Base-by-base conservation (phyloP, 768 basidiomycete species). In the Psilocybe azurescens region DNA sequence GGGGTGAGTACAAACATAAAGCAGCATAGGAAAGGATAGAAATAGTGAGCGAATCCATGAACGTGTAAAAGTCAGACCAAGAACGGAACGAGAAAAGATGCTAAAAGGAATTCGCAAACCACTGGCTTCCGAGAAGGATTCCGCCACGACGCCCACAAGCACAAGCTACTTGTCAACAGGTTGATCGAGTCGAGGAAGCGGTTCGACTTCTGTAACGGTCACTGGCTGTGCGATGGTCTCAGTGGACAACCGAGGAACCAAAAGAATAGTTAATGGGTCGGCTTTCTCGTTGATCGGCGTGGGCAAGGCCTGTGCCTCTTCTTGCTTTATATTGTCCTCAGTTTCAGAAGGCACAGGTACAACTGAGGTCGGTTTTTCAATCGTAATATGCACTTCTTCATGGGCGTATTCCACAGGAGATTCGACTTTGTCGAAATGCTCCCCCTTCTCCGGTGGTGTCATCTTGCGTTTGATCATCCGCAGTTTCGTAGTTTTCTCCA, bases 401-500 rank as follows among this genome's bases (percentile, higher is more conserved):
- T 58, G 30, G 2, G 60, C 54, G 29, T n/a, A 29, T 3, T 55
- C 64, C 29, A 63, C 20, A 32, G 55, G 33, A 29, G 57, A 52
- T 14, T 62, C 63, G 13, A 44, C 58, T 29, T 66, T 61, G 18
- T 68, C 67, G 32, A 52, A 57, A 33, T 66, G 68, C 14, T 63
- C 66, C 28, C 28, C 58, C 41, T 20, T 65, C 65, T 33, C 48
- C 39, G 7, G 64, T 60, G 10, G 39, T 56, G 13, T 69, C 70
- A 48, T 69, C 74, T 29, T 57, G 69, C 5, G 65, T 69, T 53
- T 68, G 69, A 24, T 70, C 66, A 36, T 74, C 73, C 30, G 72
- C 68, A 18, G 67, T 65, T 33, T 75, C 70, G 55, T 72, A 73
- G 4, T 59, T 62, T 50, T 75, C 79, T 47, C 72, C 74, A 58